Base-by-base conservation (phyloP, 352 stramenopile species). In the Aphanomyces cochlioides region DNA sequence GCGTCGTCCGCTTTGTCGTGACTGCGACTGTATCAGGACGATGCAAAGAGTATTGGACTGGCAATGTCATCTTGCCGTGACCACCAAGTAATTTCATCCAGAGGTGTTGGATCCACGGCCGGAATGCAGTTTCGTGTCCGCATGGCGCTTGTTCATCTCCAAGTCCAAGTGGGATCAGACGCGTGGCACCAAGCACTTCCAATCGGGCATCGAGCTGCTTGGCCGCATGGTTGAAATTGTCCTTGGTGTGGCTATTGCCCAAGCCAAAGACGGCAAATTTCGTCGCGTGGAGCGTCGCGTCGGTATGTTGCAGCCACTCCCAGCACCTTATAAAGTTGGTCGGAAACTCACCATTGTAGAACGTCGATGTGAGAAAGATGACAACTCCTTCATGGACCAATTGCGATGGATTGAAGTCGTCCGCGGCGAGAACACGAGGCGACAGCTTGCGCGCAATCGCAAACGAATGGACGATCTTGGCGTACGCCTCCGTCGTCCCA, bases 381-480 rank as follows among this genome's bases (percentile, higher is more conserved):
- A 70, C 47, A 8, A 70, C 40, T 19, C 60, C 64, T 43, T 70
- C 64, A 39, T 59, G 38, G 12, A 38, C 40, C 7, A 70, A 19
- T 13, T 45, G 12, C 4, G 64, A 19, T 3, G 37, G n/a, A 36
- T 70, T 48, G 19, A 59, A 70, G 54, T 39, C 39, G 38, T 39
- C 28, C 7, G 64, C 64, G 34, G 45, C 5, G 38, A 70, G 28
- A 8, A 70, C 17, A 48, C 64, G 64, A 17, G 40, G n/a, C 13
- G 36, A 12, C 17, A 70, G 64, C 10, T 48, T 48, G 19, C 64
- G 64, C 36, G 64, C 64, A 38, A 17, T 70, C 10, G 64, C 64
- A 28, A 70, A 70, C 43, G 64, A 70, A 38, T 70, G 64, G 47
- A 70, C 64, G 54, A 70, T 70, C 54, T 70, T 70, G 38, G 64